Conservation (phyloP, 371 early-diverging fungal species). For the Rozella allomycis region DNA sequence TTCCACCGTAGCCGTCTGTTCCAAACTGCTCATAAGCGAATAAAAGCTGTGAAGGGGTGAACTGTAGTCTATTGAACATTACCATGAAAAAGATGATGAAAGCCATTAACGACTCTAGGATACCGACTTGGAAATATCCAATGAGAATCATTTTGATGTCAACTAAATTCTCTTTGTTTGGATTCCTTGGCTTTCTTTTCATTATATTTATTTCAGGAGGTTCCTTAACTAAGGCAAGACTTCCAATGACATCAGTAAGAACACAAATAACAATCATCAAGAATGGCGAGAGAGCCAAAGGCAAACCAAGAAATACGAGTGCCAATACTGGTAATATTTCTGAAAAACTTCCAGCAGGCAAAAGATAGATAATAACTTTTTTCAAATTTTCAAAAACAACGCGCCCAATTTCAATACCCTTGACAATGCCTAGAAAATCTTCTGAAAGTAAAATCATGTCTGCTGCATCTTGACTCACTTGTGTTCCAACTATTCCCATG, state of each 20-base stretch:
- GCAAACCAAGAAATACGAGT: not conserved
- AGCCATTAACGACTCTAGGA: conserved; percentile 3
- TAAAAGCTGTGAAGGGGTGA: too few relatives aligned
- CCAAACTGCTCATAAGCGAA: too few relatives aligned
- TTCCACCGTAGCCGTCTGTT: too few relatives aligned
- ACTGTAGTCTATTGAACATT: too few relatives aligned
- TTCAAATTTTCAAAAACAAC: too few relatives aligned
- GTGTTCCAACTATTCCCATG: conserved; percentile 31
- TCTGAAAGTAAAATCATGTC: conserved; percentile 32
- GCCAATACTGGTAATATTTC: conserved; percentile 1
- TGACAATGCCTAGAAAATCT: conserved; percentile 22
- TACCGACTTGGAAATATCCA: conserved; percentile 3
- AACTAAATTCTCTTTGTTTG: conserved; percentile 1
- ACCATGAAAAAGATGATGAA: conserved; percentile 2
- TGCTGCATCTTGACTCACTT: conserved; percentile 28
- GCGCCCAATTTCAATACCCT: too few relatives aligned
- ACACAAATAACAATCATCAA: conserved; percentile 1
- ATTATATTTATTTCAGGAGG: too few relatives aligned
- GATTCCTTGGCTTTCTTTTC: too few relatives aligned
- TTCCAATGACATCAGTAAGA: conserved; percentile 3
- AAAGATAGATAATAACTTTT: conserved; percentile 1
- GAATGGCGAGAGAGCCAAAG: not conserved
- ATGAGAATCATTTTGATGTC: conserved; percentile 1
- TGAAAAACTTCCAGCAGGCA: not conserved
- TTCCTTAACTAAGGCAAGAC: conserved; percentile 4